phyloP scores from a whole-genome alignment of 176 grass and related monocot genomes.

The Hordeum marinum region DNA sequence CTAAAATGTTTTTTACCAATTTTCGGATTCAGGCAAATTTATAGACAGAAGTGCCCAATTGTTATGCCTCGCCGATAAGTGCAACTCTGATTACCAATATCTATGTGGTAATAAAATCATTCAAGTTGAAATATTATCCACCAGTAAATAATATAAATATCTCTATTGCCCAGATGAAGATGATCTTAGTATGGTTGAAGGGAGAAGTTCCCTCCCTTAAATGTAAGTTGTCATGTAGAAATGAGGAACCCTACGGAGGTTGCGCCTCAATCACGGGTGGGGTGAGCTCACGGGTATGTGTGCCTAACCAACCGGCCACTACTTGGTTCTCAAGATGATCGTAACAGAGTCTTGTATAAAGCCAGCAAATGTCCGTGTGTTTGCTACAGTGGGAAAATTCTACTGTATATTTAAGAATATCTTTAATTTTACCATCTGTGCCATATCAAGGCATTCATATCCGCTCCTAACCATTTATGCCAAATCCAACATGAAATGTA shows the following conservation, averaged over 20 bases:
- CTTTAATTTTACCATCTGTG: neutral
- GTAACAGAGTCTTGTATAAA: neutral
- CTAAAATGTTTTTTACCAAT: neutral
- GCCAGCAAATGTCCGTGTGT: neutral
- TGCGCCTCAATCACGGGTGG: too few species aligned
- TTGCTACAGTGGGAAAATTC: neutral
- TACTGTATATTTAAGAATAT: neutral
- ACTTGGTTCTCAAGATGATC: neutral
- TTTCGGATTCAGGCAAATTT: neutral
- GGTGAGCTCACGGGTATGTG: too few species aligned
- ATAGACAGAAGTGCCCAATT: neutral
- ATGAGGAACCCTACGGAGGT: too few species aligned
- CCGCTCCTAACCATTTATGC: neutral
- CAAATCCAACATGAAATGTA: neutral
- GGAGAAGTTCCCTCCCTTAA: too few species aligned
- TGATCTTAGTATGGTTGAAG: neutral
- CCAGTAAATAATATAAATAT: neutral
- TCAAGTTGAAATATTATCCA: neutral
- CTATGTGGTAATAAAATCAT: constrained; percentile 10
- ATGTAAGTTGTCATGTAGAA: too few species aligned
- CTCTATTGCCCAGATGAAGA: neutral
- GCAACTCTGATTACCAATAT: neutral
- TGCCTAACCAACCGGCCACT: too few species aligned
- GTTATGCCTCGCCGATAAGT: neutral
- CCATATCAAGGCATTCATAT: neutral